phyloP scores from a whole-genome alignment of 208 protist genomes.

The Blastocrithidia nonstop region DNA sequence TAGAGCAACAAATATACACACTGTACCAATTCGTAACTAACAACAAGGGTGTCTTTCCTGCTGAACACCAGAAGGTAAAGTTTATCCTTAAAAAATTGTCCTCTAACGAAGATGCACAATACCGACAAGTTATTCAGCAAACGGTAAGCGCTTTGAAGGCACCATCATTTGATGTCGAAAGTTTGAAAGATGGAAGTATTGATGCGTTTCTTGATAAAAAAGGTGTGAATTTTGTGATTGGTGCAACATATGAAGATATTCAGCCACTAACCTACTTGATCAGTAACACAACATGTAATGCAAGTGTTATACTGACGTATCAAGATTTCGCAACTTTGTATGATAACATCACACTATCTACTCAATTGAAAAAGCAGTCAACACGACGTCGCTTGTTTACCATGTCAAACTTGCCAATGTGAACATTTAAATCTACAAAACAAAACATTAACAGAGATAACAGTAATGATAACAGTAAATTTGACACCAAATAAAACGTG shows the following conservation, averaged over 20 bases:
- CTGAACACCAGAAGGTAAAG: background rate
- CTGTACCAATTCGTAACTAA: constrained; percentile 5
- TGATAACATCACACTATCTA: no score
- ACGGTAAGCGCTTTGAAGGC: no score
- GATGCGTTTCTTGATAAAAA: background rate
- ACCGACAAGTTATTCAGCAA: background rate
- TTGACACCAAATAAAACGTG: no score
- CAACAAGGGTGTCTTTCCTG: background rate
- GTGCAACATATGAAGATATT: constrained; percentile 5
- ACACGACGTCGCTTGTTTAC: no score
- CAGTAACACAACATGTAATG: background rate
- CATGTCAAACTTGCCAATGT: no score
- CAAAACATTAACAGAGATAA: no score
- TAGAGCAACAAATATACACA: constrained; percentile 34
- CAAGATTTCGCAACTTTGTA: constrained; percentile 19
- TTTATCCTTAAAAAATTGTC: no score
- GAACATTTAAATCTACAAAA: no score
- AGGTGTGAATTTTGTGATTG: constrained; percentile 1
- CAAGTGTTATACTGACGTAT: constrained; percentile 13
- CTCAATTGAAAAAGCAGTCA: no score
- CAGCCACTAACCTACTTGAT: constrained; percentile 8
- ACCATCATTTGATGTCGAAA: background rate
- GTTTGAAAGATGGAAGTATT: background rate
- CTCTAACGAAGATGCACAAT: constrained; percentile 6
- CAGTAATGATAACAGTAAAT: no score